Evolutionary conservation across 2,329 filamentous ascomycete genomes (phyloP).

Genomic region (Purpureocillium takamizusanense): DNA sequence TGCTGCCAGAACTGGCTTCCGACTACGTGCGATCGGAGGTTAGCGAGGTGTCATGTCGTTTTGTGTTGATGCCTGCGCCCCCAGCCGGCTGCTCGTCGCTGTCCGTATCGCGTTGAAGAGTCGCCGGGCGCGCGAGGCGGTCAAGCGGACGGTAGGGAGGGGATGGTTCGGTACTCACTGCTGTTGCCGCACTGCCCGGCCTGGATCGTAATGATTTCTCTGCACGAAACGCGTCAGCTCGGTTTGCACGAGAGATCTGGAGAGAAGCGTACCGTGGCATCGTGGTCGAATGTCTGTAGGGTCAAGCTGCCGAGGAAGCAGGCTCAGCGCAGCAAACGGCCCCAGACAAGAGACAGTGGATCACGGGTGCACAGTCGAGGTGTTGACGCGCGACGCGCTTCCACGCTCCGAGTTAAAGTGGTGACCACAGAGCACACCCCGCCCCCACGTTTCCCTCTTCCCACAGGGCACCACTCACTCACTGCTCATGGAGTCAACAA

Average conservation of each 20-base stretch:
- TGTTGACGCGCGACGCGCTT: conserved; percentile 5
- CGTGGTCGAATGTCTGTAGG: conserved; percentile 4
- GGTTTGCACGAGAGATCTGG: conserved; percentile 8
- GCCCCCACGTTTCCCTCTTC: conserved; percentile 10
- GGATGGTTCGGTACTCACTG: conserved; percentile 52
- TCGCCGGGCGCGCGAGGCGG: not conserved
- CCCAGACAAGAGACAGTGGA: not conserved
- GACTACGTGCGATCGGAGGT: conserved; percentile 62
- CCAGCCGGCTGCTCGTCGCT: conserved; percentile 11
- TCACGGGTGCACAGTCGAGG: no score
- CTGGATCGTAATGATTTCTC: conserved; percentile 98
- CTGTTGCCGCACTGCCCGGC: conserved; percentile 99
- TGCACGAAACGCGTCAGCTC: conserved; percentile 25
- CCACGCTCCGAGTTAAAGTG: no score
- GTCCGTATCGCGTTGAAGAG: not conserved
- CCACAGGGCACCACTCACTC: no score
- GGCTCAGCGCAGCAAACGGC: not conserved
- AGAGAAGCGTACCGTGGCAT: conserved; percentile 16
- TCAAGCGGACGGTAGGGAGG: not conserved
- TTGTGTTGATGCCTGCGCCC: no score
- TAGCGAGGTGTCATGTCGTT: no score
- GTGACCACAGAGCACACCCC: conserved; percentile 3
- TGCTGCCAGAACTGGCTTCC: conserved; percentile 99
- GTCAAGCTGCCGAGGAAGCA: not conserved
- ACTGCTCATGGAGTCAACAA: no score